Percentiles rank a stretch among this genome's conserved stretches.
Conservation (phyloP, 495 filamentous ascomycete genomes). For the Annulohypoxylon bovei region DNA sequence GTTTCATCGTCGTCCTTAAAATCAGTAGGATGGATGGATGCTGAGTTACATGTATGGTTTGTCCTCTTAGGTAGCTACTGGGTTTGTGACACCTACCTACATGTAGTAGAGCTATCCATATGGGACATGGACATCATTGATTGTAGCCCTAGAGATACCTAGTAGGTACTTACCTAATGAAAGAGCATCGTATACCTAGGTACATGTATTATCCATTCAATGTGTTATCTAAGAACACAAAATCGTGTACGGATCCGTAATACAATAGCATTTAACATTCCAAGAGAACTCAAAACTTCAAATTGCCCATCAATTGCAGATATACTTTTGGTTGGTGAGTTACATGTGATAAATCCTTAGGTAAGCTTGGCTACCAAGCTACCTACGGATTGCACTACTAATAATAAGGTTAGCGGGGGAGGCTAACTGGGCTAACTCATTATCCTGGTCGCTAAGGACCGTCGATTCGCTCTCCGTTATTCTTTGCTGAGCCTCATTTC, state of each 20-base stretch:
- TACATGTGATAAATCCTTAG: slow-evolving; percentile 1
- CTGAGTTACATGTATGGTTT: too few relatives aligned
- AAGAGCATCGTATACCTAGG: neutral
- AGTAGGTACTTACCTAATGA: neutral
- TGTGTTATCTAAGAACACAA: too few relatives aligned
- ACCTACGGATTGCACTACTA: slow-evolving; percentile 2
- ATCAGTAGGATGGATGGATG: too few relatives aligned
- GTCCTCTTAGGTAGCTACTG: too few relatives aligned
- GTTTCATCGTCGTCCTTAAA: too few relatives aligned
- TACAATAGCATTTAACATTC: neutral
- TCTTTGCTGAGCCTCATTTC: slow-evolving; percentile 9
- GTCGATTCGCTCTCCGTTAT: neutral
- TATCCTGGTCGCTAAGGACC: neutral
- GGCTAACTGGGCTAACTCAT: neutral
- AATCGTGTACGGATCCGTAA: neutral
- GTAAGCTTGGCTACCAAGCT: neutral
- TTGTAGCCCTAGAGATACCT: neutral
- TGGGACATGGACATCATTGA: too few relatives aligned
- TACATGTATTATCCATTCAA: too few relatives aligned
- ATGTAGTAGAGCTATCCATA: too few relatives aligned
- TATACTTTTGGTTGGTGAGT: too few relatives aligned
- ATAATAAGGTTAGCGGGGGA: slow-evolving; percentile 25
- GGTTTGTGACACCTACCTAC: too few relatives aligned
- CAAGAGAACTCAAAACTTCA: neutral
- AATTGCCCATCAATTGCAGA: neutral